Base-by-base conservation (phyloP, 1,284 basidiomycete species). In the Trichosporon inkin region DNA sequence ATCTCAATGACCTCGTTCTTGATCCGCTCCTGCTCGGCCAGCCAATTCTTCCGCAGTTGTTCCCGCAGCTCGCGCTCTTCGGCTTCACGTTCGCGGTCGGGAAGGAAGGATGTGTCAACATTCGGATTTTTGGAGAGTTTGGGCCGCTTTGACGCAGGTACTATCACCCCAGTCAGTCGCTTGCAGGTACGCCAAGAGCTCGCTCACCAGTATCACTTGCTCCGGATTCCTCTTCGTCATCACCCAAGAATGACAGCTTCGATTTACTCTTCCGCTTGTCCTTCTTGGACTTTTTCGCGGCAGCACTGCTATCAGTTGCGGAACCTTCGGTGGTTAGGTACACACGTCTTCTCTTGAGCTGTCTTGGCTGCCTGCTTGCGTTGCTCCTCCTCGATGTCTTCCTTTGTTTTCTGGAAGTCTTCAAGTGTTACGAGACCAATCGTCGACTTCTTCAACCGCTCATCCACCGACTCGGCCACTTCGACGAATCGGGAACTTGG, bases 41-140 rank as follows among this genome's bases (percentile, higher is more conserved):
- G 81, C 92, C 94, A 99, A 73, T 96, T 86, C 66, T 92, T 84
- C 4, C 95, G 83, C 37, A 99, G 82, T 58, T 88, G 84, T 75
- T 99, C 95, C 34, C 96, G 83, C 74, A 93, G 87, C 52, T 84
- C 83, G 7, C 92, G 85, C 73, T 99, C 95, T 4, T 85, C 84
- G 70, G 95, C 92, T 73, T 99, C 96, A 8, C 96, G 87, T 34
- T 95, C 92, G 28, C 96, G 85, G 76, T 99, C 96, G 0, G 96
- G 96, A 8, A 99, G 83, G 81, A 99, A 99, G 1, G 94, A 97
- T 0, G 96, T 99, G 74, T 99, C 96, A 37, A 98, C 95, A 55
- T 87, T 83, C 0, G 96, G 96, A 69, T 99, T 98, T 81, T 99
- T 99, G 71, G 88, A 85, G 49, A 92, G 85, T 75, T 90, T 92